Percentiles rank a stretch among this genome's conserved stretches.
These are phyloP conservation scores for Keithomyces neogunnii DNA, from an alignment of 2,329 filamentous ascomycete species.

Conservation along the genomic window DNA sequence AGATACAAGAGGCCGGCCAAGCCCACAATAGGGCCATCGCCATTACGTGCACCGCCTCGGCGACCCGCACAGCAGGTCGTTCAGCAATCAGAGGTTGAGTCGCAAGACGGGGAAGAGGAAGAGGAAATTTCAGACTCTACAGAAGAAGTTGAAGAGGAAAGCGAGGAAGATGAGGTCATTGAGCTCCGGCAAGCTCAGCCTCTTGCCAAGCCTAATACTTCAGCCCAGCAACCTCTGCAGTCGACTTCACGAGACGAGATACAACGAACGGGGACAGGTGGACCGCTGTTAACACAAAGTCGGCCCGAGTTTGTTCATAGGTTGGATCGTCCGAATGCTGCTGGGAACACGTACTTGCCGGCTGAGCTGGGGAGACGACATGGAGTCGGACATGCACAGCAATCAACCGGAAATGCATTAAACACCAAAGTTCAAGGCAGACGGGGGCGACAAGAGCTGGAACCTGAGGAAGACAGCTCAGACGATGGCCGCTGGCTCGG, in stretches of 20 bases:
- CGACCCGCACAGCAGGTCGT: neutral
- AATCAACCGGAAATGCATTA: neutral
- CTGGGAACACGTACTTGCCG: neutral
- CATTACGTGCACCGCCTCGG: slow-evolving; percentile 4
- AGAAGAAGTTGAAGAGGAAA: slow-evolving; percentile 6
- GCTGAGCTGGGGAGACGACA: neutral
- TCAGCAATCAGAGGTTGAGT: neutral
- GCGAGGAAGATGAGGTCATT: slow-evolving; percentile 1
- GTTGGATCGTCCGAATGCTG: neutral
- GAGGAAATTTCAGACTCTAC: slow-evolving; percentile 1
- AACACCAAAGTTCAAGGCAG: neutral
- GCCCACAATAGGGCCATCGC: neutral
- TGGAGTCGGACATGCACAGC: neutral
- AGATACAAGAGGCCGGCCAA: neutral
- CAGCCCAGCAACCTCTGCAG: slow-evolving; percentile 6
- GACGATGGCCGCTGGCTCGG: slow-evolving; percentile 8
- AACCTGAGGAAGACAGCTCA: slow-evolving; percentile 3
- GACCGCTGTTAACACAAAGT: neutral
- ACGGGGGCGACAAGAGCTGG: neutral
- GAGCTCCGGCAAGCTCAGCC: neutral
- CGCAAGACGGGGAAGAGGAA: neutral
- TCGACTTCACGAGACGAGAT: neutral
- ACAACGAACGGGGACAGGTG: slow-evolving; percentile 1
- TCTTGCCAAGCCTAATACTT: slow-evolving; percentile 12
- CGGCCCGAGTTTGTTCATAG: neutral